These are phyloP conservation scores for Zea luxurians DNA, from an alignment of 176 grass and related monocot genomes.

Conservation along the genomic window DNA sequence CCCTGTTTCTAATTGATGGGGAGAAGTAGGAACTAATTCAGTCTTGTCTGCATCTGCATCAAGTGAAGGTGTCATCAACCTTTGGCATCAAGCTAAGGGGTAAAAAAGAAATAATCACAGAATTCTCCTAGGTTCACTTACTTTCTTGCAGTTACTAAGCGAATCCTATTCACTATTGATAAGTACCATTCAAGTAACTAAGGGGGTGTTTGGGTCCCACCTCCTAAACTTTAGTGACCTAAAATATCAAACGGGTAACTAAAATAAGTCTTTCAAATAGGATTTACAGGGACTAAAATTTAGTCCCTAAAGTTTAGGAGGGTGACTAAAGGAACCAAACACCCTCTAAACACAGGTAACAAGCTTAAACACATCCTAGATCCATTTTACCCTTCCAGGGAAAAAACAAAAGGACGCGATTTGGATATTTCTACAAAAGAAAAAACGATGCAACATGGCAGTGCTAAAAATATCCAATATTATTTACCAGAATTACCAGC, in stretches of 20 bases:
- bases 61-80: constrained; percentile 24
- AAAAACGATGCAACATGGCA: not conserved
- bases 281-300: too few species aligned
- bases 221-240: too few species aligned
- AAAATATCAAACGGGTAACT: too few species aligned
- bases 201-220: too few species aligned
- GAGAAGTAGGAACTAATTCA: constrained; percentile 30
- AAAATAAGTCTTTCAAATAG: too few species aligned
- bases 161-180: not conserved
- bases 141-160: not conserved
- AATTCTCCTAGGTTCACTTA: constrained; percentile 7
- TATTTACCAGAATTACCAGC: not conserved
- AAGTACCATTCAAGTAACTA: not conserved
- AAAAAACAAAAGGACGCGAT: not conserved
- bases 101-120: not conserved
- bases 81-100: not conserved
- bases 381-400: constrained; percentile 9
- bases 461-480: constrained; percentile 17
- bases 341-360: not conserved
- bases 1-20: constrained; percentile 31
- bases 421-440: not conserved
- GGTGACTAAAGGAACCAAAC: too few species aligned
- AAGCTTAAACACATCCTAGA: not conserved
- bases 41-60: constrained; percentile 51
- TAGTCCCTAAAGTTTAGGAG: too few species aligned